Evolutionary conservation across 345 rosid genomes (phyloP), one percentile per base, ranked within the genome.

Genomic region (Brassica nigra): DNA sequence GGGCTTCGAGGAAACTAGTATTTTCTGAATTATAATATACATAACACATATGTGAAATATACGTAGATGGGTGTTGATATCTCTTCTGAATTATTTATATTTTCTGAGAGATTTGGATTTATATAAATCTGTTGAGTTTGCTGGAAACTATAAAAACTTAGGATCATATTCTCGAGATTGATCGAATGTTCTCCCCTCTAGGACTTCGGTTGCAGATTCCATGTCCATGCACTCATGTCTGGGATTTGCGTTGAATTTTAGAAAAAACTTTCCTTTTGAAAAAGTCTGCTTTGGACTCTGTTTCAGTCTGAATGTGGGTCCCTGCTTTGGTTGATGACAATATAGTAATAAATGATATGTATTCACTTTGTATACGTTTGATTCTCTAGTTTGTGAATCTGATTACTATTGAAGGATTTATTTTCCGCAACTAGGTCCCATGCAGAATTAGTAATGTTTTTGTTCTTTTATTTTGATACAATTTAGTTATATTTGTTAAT

Each of bases 401-500:
- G 34, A 12, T 47, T 64, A 49, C 27, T 30, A 30, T 15, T 4
- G 23, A 28, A 42, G 10, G 6, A 11, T 7, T 49, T 63, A 5
- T 62, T 61, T 30, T 47, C 8, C 11, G 9, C 27, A 57, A 70
- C 16, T 29, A 29, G 8, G 37, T 55, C 47, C 20, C 52, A 23
- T 2, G 6, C 27, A 33, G 65, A 15, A 4, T 15, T 57, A 28
- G 44, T 76, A 57, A 36, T 28, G 30, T 66, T 9, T 66, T 10
- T 63, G 15, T 49, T 42, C 6, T 39, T 15, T 42, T 55, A 18
- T 16, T 30, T 76, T 30, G 20, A 70, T 73, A 57, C 39, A n/a
- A 61, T 81, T 47, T 54, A 80, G 86, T 73, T 27, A n/a, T 42
- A 47, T 29, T 39, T 47, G 65, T 70, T 62, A 59, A 33, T 68